Evolutionary conservation across 148 eudicot species (phyloP).

Genomic region (Nepenthes gracilis): DNA sequence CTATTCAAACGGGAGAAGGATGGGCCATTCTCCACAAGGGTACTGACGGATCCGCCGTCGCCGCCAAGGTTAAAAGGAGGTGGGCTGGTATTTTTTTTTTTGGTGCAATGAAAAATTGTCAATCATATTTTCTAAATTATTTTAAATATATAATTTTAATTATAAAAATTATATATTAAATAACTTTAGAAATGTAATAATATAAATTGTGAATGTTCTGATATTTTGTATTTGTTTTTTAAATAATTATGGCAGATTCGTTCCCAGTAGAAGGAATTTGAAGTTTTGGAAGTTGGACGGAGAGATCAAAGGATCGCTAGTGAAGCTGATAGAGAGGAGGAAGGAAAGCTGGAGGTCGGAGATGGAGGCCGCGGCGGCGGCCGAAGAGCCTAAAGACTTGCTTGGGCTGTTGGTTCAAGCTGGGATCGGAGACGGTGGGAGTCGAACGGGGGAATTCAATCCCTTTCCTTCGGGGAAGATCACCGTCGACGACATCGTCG

Average conservation of each 20-base stretch:
- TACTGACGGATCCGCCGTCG: too few relatives aligned
- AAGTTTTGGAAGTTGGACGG: constrained; percentile 72
- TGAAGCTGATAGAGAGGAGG: constrained; percentile 49
- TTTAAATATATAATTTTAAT: too few relatives aligned
- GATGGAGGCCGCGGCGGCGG: constrained; percentile 4
- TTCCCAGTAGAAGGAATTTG: constrained; percentile 67
- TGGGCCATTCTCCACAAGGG: background rate
- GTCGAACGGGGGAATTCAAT: background rate
- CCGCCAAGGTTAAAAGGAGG: too few relatives aligned
- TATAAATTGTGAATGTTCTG: too few relatives aligned
- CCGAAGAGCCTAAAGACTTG: constrained; percentile 58
- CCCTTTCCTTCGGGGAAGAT: constrained; percentile 17
- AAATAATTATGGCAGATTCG: constrained; percentile 25
- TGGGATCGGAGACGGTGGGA: constrained; percentile 22
- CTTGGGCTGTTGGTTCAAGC: constrained; percentile 83
- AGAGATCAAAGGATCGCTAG: constrained; percentile 56
- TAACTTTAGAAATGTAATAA: too few relatives aligned
- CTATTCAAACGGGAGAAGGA: too few relatives aligned
- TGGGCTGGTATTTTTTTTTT: too few relatives aligned
- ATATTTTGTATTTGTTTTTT: too few relatives aligned
- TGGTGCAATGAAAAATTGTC: too few relatives aligned
- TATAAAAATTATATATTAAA: too few relatives aligned
- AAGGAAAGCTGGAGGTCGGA: constrained; percentile 8
- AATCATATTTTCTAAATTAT: too few relatives aligned
- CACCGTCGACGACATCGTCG: constrained; percentile 69